Base-by-base conservation (phyloP, 768 basidiomycete genomes). In the Naganishia friedmannii region DNA sequence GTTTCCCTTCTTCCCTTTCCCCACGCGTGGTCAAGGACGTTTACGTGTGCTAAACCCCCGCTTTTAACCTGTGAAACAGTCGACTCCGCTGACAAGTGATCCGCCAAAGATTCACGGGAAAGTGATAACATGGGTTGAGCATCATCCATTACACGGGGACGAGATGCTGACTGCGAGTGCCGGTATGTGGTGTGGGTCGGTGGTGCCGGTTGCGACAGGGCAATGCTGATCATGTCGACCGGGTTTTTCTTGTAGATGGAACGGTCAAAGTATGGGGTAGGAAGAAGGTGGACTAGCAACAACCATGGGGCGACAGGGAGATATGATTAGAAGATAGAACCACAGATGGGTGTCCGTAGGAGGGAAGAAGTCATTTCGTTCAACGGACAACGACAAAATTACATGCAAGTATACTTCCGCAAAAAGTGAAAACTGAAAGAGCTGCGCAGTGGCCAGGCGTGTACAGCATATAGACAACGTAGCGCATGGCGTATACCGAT, bases 111-210 rank as follows among this genome's bases (percentile, higher is more conserved):
- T 86, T 0, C 95, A 97, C 77, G 84, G 88, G 48, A 92, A 90
- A 78, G 85, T 90, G 32, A 88, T 96, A 60, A 91, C 91, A 13
- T 96, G 93, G 92, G 88, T 91, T 1, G 92, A 94, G 82, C 87
- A 92, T 74, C 91, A 94, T 81, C 93, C 92, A 9, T 85, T 83
- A 26, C 89, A 92, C 67, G 69, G 54, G 31, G 87, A 87, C 21
- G 92, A 96, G 79, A 86, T 96, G 86, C 82, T 93, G 53, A 94
- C 93, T 3, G 88, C 92, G 0, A 91, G 92, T 75, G 89, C 90
- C 23, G 79, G 78, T 79, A 56, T 45, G 77, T 73, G 3, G 23
- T 12, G 39, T 12, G 6, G n/a, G n/a, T 0, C 48, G 8, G 9
- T 32, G 6, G 13, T 21, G 28, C 0, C 2, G 0, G 21, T 17